A percentile compares a stretch with the other conserved stretches of the same genome.
Conservation (phyloP, 2,329 filamentous ascomycete species). For the Neoarthrinium moseri region DNA sequence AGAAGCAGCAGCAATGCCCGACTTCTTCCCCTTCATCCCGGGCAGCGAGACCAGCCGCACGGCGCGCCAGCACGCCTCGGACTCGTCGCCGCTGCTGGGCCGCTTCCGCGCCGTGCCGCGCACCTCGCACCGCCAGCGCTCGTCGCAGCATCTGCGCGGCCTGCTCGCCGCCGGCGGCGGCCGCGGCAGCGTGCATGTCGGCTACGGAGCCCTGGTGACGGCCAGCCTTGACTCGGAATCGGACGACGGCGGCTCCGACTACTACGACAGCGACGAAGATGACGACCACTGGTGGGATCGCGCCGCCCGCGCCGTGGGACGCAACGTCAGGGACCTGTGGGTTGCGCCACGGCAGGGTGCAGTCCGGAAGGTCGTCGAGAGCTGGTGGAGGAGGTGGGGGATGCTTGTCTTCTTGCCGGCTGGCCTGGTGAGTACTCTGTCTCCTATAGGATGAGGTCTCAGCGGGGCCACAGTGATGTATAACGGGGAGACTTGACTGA, state of each 20-base stretch:
- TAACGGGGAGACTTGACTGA: too few relatives aligned
- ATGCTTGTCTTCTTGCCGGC: slow-evolving; percentile 62
- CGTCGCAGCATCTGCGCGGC: slow-evolving; percentile 32
- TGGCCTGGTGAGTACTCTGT: slow-evolving; percentile 46
- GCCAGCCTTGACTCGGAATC: slow-evolving; percentile 34
- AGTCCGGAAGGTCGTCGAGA: slow-evolving; percentile 57
- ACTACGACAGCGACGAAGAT: slow-evolving; percentile 25
- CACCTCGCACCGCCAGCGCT: slow-evolving; percentile 17
- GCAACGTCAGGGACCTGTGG: slow-evolving; percentile 52
- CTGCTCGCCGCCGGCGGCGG: slow-evolving; percentile 33
- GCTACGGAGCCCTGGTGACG: slow-evolving; percentile 53
- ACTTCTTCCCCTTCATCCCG: slow-evolving; percentile 67
- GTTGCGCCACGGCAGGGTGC: slow-evolving; percentile 58
- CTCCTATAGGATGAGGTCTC: too few relatives aligned
- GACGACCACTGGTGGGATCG: slow-evolving; percentile 23
- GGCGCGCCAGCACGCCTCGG: slow-evolving; percentile 42
- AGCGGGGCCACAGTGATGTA: too few relatives aligned
- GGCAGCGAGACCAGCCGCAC: slow-evolving; percentile 54
- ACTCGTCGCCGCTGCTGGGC: slow-evolving; percentile 61
- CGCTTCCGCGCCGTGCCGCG: slow-evolving; percentile 63
- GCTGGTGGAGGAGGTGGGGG: slow-evolving; percentile 64
- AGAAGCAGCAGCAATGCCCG: slow-evolving; percentile 49
- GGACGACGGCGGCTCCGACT: slow-evolving; percentile 28
- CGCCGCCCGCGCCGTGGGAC: slow-evolving; percentile 30
- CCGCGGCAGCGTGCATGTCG: slow-evolving; percentile 54